A percentile compares a stretch with the other conserved stretches of the same genome.
Evolutionary conservation across 805 yeast species (phyloP).

Genomic region (Yamadazyma scolyti): DNA sequence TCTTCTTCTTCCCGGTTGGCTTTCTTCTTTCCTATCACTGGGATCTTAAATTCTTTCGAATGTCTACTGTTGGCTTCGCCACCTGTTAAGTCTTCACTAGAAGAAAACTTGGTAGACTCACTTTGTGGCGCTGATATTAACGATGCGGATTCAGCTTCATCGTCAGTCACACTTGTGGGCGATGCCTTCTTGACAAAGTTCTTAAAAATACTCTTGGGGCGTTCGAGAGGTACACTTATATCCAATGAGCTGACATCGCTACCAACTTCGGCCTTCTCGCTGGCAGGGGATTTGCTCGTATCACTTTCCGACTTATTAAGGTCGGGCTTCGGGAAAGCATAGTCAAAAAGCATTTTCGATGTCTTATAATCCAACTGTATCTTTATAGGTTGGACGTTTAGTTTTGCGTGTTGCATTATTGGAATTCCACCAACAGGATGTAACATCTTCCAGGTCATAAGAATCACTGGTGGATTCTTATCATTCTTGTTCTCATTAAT

Average conservation of each 20-base stretch:
- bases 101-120: slow-evolving; percentile 10
- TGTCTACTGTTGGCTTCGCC: slow-evolving; percentile 4
- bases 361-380: slow-evolving; percentile 71
- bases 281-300: not conserved
- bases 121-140: slow-evolving; percentile 6
- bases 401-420: slow-evolving; percentile 63
- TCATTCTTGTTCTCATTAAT: slow-evolving; percentile 13
- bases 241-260: slow-evolving; percentile 10
- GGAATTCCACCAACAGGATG: slow-evolving; percentile 88
- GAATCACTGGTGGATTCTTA: slow-evolving; percentile 16
- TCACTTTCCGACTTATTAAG: not conserved
- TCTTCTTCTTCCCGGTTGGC: slow-evolving; percentile 11
- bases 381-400: slow-evolving; percentile 62
- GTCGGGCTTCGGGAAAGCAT: slow-evolving; percentile 62
- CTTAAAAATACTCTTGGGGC: slow-evolving; percentile 11
- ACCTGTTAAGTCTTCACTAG: slow-evolving; percentile 9
- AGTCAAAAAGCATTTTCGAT: slow-evolving; percentile 58
- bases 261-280: too few relatives aligned
- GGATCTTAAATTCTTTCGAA: slow-evolving; percentile 1
- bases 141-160: slow-evolving; percentile 8
- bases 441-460: slow-evolving; percentile 67
- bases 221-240: slow-evolving; percentile 5
- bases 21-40: slow-evolving; percentile 4
- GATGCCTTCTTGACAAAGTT: slow-evolving; percentile 5
- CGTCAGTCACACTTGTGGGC: slow-evolving; percentile 3